These are phyloP conservation scores for Backusella morwellensis DNA, from an alignment of 192 early-diverging fungal genomes.

Conservation along the genomic window DNA sequence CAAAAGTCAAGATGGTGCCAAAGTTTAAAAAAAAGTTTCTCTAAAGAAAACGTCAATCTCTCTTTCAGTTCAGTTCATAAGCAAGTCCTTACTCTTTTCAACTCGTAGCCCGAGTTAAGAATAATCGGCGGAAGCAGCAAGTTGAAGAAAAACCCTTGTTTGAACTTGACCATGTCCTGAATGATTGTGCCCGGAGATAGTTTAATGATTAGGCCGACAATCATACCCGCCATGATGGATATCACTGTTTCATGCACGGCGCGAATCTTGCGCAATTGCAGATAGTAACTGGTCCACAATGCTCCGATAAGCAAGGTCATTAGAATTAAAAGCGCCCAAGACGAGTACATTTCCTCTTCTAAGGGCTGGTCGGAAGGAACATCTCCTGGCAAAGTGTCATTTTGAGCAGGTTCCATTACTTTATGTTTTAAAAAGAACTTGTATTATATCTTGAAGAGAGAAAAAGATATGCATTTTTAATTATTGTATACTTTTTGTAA, in stretches of 20 bases:
- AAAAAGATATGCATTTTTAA: not conserved
- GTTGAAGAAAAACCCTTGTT: conserved; percentile 94
- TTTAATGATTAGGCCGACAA: conserved; percentile 66
- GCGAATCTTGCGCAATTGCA: conserved; percentile 84
- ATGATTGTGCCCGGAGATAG: conserved; percentile 55
- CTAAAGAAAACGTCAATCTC: conserved; percentile 27
- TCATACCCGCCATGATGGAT: conserved; percentile 84
- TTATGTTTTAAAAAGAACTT: not conserved
- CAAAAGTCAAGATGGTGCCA: conserved; percentile 89
- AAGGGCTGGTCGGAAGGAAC: conserved; percentile 24
- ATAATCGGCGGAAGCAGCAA: conserved; percentile 96
- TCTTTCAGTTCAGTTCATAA: not conserved
- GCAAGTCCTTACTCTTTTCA: conserved; percentile 68
- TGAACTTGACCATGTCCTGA: conserved; percentile 85
- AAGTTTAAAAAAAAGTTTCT: conserved; percentile 86
- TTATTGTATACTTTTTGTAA: too few species aligned
- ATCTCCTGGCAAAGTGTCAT: conserved; percentile 6
- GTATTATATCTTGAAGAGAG: not conserved
- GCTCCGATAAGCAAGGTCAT: conserved; percentile 82
- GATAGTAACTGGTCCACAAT: conserved; percentile 85
- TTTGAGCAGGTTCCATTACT: not conserved
- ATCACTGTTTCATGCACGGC: conserved; percentile 95
- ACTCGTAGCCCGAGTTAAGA: conserved; percentile 93
- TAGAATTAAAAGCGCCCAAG: conserved; percentile 85
- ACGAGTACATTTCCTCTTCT: conserved; percentile 71